A percentile compares a stretch with the other conserved stretches of the same genome.
Conservation (phyloP, 805 yeast species). For the Saturnispora sanitii region DNA sequence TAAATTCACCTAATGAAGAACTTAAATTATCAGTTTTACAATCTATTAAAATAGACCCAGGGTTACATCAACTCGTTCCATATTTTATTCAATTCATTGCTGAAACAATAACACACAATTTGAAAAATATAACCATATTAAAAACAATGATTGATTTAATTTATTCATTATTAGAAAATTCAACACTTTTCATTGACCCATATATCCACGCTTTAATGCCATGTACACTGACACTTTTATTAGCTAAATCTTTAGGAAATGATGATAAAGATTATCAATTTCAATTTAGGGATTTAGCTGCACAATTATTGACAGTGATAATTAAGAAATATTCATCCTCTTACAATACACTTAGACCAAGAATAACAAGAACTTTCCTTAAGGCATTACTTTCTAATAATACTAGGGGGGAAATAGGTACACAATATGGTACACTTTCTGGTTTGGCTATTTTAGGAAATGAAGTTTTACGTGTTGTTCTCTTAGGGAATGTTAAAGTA, state of each 20-base stretch:
- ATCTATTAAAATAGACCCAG: slow-evolving; percentile 84
- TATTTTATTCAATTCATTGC: slow-evolving; percentile 93
- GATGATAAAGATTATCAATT: slow-evolving; percentile 26
- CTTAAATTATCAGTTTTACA: slow-evolving; percentile 73
- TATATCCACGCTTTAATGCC: slow-evolving; percentile 96
- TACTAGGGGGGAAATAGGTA: slow-evolving; percentile 71
- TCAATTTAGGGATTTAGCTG: slow-evolving; percentile 81
- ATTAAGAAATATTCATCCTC: slow-evolving; percentile 71
- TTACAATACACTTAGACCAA: slow-evolving; percentile 81
- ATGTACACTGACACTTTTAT: slow-evolving; percentile 77
- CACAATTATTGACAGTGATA: slow-evolving; percentile 71
- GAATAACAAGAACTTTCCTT: slow-evolving; percentile 85
- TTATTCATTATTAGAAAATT: slow-evolving; percentile 73
- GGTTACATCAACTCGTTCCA: slow-evolving; percentile 92
- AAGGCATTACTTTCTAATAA: slow-evolving; percentile 73
- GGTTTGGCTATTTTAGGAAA: slow-evolving; percentile 79
- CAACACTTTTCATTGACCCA: slow-evolving; percentile 83
- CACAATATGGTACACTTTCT: slow-evolving; percentile 83
- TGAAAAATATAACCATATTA: slow-evolving; percentile 59
- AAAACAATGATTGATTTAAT: slow-evolving; percentile 84
- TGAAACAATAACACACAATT: slow-evolving; percentile 84
- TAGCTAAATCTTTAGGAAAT: slow-evolving; percentile 80
- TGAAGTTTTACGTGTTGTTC: slow-evolving; percentile 76
- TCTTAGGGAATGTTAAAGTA: slow-evolving; percentile 72
- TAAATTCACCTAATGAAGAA: slow-evolving; percentile 32